Percentiles rank a stretch among this genome's conserved stretches.
Evolutionary conservation across 805 yeast genomes (phyloP).

Genomic region (Metschnikowia bowlesiae): DNA sequence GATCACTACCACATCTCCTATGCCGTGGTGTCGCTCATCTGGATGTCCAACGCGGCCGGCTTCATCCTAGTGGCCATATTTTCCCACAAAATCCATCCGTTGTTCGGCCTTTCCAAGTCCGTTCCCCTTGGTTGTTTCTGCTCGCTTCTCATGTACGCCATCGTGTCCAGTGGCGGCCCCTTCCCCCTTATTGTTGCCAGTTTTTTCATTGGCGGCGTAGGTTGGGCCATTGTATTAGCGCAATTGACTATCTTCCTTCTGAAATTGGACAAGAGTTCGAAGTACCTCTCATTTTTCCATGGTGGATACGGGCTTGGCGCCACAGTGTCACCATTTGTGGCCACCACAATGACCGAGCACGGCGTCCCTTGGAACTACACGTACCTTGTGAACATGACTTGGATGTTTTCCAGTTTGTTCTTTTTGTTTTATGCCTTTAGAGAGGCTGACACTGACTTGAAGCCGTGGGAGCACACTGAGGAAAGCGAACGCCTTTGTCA

Average conservation of each 20-base stretch:
- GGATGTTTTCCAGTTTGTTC: constrained; percentile 11
- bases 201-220: constrained; percentile 23
- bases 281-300: constrained; percentile 19
- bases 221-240: constrained; percentile 18
- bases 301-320: constrained; percentile 25
- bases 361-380: constrained; percentile 18
- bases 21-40: constrained; percentile 18
- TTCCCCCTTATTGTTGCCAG: constrained; percentile 20
- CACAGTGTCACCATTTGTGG: constrained; percentile 21
- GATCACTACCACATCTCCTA: constrained; percentile 17
- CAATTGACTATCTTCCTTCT: constrained; percentile 21
- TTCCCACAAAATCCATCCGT: constrained; percentile 14
- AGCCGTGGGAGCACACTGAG: constrained; percentile 14
- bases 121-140: constrained; percentile 14
- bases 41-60: constrained; percentile 21
- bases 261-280: constrained; percentile 20
- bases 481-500: constrained; percentile 5
- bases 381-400: constrained; percentile 15
- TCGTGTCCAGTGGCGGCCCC: constrained; percentile 19
- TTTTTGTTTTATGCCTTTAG: constrained; percentile 11
- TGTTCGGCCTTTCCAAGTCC: constrained; percentile 16
- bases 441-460: constrained; percentile 17
- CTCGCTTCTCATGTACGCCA: constrained; percentile 13
- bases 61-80: constrained; percentile 17
- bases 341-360: constrained; percentile 17